Evolutionary conservation across 768 basidiomycete genomes (phyloP).

Genomic region (Russula emetica): DNA sequence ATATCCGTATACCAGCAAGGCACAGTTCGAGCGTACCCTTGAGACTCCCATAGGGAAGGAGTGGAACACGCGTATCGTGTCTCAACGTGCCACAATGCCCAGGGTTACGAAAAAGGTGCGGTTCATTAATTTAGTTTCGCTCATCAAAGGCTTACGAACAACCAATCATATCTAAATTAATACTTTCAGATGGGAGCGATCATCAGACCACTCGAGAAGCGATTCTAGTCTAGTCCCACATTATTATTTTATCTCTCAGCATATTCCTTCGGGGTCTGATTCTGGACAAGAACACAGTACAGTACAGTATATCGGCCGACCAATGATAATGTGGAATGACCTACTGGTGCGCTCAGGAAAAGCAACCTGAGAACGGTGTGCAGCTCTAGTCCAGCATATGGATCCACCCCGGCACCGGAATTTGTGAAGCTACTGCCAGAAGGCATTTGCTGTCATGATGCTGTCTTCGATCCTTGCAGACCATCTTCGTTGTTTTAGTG

Average conservation of each 20-base stretch:
- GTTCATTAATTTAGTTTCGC: background rate
- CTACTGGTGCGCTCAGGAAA: background rate
- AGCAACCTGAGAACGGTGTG: background rate
- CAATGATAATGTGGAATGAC: background rate
- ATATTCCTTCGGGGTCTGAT: background rate
- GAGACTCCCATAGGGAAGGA: slow-evolving; percentile 79
- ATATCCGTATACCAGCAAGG: slow-evolving; percentile 89
- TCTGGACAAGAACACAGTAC: background rate
- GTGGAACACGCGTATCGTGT: slow-evolving; percentile 87
- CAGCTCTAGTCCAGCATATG: background rate
- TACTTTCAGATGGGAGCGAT: slow-evolving; percentile 56
- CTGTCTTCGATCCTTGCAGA: background rate
- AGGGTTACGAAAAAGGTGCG: slow-evolving; percentile 81
- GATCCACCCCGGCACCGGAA: background rate
- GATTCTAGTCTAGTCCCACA: slow-evolving; percentile 35
- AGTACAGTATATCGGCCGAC: background rate
- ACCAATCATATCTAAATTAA: background rate
- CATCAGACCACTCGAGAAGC: slow-evolving; percentile 64
- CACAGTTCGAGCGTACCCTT: slow-evolving; percentile 86
- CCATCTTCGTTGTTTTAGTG: too few species aligned
- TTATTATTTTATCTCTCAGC: background rate
- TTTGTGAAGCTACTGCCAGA: background rate
- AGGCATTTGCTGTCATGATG: background rate
- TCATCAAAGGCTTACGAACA: background rate
- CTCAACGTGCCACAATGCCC: slow-evolving; percentile 81